Evolutionary conservation across 2,329 filamentous ascomycete species (phyloP), one percentile per base, ranked within the genome.

Genomic region (Zymoseptoria passerinii): DNA sequence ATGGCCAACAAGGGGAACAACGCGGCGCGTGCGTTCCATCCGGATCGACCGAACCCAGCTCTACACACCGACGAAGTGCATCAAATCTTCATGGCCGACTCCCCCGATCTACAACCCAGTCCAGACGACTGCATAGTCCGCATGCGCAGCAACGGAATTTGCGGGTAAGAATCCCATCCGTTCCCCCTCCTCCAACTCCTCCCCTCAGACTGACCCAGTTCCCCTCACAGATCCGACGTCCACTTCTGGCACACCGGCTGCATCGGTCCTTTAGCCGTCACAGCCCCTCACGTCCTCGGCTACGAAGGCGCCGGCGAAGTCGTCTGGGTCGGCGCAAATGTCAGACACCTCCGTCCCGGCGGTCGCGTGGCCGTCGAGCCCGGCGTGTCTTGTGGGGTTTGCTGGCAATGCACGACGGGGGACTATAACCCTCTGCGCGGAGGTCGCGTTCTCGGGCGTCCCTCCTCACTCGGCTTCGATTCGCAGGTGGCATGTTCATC

Each of bases 391-490:
- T 89, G 86, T 66, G 78, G 77, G 9, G 81, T 0, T 76, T 88
- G 70, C 63, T 70, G 59, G 58, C 79, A 83, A 68, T 96, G 92
- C 79, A 87, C 89, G 62, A 79, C 81, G 29, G 92, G 92, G 58
- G 82, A 84, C 67, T 96, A 96, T 79, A 96, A 96, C 74, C 74
- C 84, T 96, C 20, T 97, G 92, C 76, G 81, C 83, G 9, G 80
- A 88, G 53, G 95, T 97, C 86, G 78, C 77, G 28, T 97, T 97
- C 72, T 91, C 91, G 19, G 92, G 92, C 0, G 96, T 92, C 13
- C 92, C 92, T 19, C 92, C 92, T 2, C 84, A 87, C 72, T 48
- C 95, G 72, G 92, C 92, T 50, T 96, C 92, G 1, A 79, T 97
- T 56, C 86, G 91, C 0, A 87, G 90, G 53, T 95, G 92, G 79